These are phyloP conservation scores for Annulohypoxylon moriforme DNA, from an alignment of 495 filamentous ascomycete species.

Conservation along the genomic window DNA sequence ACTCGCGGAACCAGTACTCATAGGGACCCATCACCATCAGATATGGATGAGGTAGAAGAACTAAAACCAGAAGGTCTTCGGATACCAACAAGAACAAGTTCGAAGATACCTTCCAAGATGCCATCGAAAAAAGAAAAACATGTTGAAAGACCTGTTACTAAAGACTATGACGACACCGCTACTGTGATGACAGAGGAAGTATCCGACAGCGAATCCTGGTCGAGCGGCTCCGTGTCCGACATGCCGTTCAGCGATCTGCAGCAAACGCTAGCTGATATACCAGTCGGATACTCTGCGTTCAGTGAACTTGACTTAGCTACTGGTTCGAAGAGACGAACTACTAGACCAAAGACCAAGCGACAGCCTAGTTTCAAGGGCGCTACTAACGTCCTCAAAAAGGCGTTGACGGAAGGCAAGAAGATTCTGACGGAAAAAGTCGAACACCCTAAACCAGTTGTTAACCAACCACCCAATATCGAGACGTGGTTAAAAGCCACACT, in stretches of 20 bases:
- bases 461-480: constrained; percentile 72
- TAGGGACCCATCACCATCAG: constrained; percentile 56
- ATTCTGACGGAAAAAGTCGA: constrained; percentile 65
- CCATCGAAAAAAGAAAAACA: constrained; percentile 40
- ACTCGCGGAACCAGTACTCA: constrained; percentile 29
- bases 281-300: constrained; percentile 68
- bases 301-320: constrained; percentile 64
- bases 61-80: constrained; percentile 44
- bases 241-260: constrained; percentile 56
- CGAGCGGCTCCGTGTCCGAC: constrained; percentile 47
- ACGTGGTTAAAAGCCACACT: constrained; percentile 79
- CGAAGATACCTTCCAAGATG: constrained; percentile 41
- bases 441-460: constrained; percentile 57
- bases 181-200: constrained; percentile 39
- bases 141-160: constrained; percentile 25
- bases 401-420: constrained; percentile 64
- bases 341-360: constrained; percentile 56
- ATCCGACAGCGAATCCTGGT: constrained; percentile 47
- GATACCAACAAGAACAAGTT: constrained; percentile 34
- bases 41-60: constrained; percentile 57
- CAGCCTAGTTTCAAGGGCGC: constrained; percentile 62
- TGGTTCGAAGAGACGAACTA: constrained; percentile 55
- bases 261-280: constrained; percentile 65
- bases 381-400: constrained; percentile 66
- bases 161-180: constrained; percentile 34